phyloP scores from a whole-genome alignment of 306 rosid genomes.

The Sindora glabra region DNA sequence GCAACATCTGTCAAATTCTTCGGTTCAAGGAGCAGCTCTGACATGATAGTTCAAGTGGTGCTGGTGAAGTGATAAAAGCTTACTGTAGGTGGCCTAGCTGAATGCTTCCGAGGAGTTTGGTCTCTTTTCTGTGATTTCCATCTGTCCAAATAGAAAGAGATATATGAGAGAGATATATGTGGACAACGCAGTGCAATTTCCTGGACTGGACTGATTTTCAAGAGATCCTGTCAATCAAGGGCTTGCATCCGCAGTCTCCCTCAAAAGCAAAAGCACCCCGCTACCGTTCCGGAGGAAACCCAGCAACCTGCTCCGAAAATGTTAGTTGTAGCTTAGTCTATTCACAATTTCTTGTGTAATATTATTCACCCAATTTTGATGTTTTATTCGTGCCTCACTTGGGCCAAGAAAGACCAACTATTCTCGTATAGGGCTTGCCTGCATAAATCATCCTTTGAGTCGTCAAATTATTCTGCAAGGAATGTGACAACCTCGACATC shows the following conservation, averaged over 20 bases:
- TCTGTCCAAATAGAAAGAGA: slow-evolving; percentile 7
- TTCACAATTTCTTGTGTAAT: slow-evolving; percentile 21
- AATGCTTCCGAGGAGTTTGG: slow-evolving; percentile 11
- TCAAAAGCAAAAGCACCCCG: slow-evolving; percentile 5
- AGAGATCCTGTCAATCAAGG: neutral
- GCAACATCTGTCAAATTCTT: slow-evolving; percentile 45
- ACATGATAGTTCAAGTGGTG: slow-evolving; percentile 32
- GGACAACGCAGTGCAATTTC: slow-evolving; percentile 1
- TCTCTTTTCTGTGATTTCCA: slow-evolving; percentile 13
- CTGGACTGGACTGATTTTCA: slow-evolving; percentile 15
- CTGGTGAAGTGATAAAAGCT: slow-evolving; percentile 11
- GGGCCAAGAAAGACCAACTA: neutral
- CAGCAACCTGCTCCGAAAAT: slow-evolving; percentile 19
- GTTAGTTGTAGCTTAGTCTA: slow-evolving; percentile 18
- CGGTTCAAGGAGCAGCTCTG: slow-evolving; percentile 60
- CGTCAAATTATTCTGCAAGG: neutral
- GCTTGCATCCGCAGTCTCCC: neutral
- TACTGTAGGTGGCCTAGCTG: slow-evolving; percentile 4
- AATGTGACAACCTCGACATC: neutral
- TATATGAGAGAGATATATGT: neutral
- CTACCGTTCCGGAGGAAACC: slow-evolving; percentile 7
- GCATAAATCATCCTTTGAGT: neutral
- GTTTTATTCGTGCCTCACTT: slow-evolving; percentile 3
- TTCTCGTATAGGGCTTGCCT: slow-evolving; percentile 8
- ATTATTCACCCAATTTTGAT: slow-evolving; percentile 47